phyloP scores from a whole-genome alignment of 441 rosid genomes.

The Pelargonium myrrhifolium region DNA sequence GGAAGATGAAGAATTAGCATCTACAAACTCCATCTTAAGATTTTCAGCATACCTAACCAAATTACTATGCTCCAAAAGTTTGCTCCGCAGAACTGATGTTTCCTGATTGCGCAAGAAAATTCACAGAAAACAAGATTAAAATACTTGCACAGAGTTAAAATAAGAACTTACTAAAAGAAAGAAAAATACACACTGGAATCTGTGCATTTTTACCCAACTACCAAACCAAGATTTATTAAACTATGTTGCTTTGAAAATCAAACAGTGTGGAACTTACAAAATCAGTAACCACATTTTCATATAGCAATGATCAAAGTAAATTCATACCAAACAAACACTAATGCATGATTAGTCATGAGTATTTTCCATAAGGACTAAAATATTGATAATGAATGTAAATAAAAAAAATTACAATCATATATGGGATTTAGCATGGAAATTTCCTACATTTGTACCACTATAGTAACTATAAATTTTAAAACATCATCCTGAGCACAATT shows the following conservation, averaged over 20 bases:
- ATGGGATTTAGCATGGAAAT: not conserved
- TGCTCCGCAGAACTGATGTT: slow-evolving; percentile 49
- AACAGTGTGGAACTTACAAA: not conserved
- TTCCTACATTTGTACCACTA: not conserved
- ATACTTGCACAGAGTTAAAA: slow-evolving; percentile 2
- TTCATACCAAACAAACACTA: not conserved
- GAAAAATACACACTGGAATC: not conserved
- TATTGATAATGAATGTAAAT: not conserved
- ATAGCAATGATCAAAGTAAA: not conserved
- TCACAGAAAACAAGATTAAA: slow-evolving; percentile 17
- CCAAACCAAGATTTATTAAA: not conserved
- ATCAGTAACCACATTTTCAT: too few species aligned
- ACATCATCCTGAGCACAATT: too few species aligned
- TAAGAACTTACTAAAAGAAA: not conserved
- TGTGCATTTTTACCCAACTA: not conserved
- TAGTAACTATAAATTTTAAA: too few species aligned
- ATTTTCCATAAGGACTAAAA: not conserved
- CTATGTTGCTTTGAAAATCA: not conserved
- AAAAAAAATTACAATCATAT: not conserved
- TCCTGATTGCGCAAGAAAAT: slow-evolving; percentile 36
- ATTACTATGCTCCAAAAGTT: slow-evolving; percentile 56
- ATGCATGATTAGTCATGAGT: not conserved
- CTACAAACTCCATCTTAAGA: slow-evolving; percentile 49
- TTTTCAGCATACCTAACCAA: slow-evolving; percentile 65
- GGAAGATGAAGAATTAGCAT: slow-evolving; percentile 46